phyloP scores from a whole-genome alignment of 2,329 filamentous ascomycete species.

The Aureobasidium sp. region DNA sequence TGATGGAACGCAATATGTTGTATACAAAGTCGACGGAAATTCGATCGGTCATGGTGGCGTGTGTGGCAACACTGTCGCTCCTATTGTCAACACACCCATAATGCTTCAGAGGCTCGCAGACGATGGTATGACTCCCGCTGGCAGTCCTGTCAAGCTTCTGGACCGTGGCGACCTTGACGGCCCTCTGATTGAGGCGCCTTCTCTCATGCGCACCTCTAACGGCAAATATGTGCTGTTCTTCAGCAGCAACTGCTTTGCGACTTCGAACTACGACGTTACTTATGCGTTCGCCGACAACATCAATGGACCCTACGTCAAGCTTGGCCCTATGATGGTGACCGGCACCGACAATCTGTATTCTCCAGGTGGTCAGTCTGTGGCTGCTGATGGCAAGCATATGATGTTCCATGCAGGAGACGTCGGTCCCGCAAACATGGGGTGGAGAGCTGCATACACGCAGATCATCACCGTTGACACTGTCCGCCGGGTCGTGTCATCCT shows the following conservation, averaged over 20 bases:
- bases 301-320: conserved; percentile 18
- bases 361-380: conserved; percentile 20
- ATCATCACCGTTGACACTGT: conserved; percentile 10
- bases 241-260: conserved; percentile 26
- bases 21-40: conserved; percentile 28
- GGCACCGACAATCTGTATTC: conserved; percentile 17
- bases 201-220: conserved; percentile 20
- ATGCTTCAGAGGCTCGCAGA: conserved; percentile 23
- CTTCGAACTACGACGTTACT: conserved; percentile 25
- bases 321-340: conserved; percentile 17
- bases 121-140: conserved; percentile 23
- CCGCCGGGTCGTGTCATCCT: conserved; percentile 8
- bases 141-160: conserved; percentile 20
- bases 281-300: conserved; percentile 18
- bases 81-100: conserved; percentile 22
- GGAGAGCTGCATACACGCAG: conserved; percentile 11
- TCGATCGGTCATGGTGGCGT: conserved; percentile 22
- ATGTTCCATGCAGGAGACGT: conserved; percentile 22
- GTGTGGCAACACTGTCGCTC: conserved; percentile 20
- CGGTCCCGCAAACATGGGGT: conserved; percentile 4
- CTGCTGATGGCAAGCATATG: conserved; percentile 19
- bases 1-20: conserved; percentile 21
- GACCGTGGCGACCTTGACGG: conserved; percentile 22
- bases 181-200: conserved; percentile 25
- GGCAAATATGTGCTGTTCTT: conserved; percentile 30